A percentile compares a stretch with the other conserved stretches of the same genome.
phyloP scores from a whole-genome alignment of 1,284 basidiomycete species.

The Malassezia caprae region DNA sequence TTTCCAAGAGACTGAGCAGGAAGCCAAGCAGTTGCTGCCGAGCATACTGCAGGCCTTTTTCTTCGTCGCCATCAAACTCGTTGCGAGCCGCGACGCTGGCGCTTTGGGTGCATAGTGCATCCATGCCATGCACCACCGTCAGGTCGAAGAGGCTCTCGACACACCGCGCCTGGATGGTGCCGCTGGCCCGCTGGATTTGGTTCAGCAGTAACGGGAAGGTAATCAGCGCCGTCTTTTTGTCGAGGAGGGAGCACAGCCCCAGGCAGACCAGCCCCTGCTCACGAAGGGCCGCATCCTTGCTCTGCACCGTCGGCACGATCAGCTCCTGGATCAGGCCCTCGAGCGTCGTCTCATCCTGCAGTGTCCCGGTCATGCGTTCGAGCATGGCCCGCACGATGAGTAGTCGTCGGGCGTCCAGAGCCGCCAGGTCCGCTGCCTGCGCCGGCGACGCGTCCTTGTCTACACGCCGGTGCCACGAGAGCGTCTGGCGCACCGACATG shows the following conservation, averaged over 20 bases:
- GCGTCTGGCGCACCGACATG: neutral
- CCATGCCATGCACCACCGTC: conserved; percentile 74
- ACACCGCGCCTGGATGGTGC: conserved; percentile 67
- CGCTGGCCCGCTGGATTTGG: conserved; percentile 68
- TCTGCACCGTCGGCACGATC: conserved; percentile 77
- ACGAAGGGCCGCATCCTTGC: conserved; percentile 71
- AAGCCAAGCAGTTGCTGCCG: conserved; percentile 36
- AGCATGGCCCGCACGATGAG: conserved; percentile 76
- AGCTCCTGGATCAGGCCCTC: conserved; percentile 81
- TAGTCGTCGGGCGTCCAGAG: conserved; percentile 34
- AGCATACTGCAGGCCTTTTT: conserved; percentile 21
- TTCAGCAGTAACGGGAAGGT: conserved; percentile 83
- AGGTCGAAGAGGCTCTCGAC: conserved; percentile 82
- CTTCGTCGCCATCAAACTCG: conserved; percentile 16
- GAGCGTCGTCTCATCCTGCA: conserved; percentile 86
- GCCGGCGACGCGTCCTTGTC: conserved; percentile 1
- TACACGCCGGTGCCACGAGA: conserved; percentile 14
- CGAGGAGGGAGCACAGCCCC: conserved; percentile 82
- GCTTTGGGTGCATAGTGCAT: conserved; percentile 56
- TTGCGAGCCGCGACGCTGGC: conserved; percentile 22
- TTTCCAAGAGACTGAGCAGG: conserved; percentile 53
- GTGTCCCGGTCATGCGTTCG: conserved; percentile 61
- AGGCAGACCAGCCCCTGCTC: conserved; percentile 78
- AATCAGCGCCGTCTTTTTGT: conserved; percentile 74
- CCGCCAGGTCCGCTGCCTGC: conserved; percentile 20